Conservation (phyloP, 495 filamentous ascomycete species). For the Pyrenula massariospora region DNA sequence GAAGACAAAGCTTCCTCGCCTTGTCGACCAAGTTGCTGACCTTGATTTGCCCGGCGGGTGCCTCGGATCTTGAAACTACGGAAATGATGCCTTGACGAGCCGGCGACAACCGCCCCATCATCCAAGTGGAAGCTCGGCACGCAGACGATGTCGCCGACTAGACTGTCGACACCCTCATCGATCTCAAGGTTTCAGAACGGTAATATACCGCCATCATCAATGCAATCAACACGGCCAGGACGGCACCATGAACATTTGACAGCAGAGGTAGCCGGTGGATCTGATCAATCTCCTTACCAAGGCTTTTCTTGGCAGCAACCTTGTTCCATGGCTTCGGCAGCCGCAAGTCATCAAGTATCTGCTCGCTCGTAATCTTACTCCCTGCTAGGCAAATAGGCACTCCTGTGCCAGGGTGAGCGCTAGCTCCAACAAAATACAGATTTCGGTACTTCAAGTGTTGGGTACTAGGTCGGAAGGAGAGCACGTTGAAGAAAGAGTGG, state of each 20-base stretch:
- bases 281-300: not conserved
- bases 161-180: too few species aligned
- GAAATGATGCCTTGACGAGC: too few species aligned
- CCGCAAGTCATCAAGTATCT: conserved; percentile 30
- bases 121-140: too few species aligned
- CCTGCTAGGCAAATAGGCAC: conserved; percentile 60
- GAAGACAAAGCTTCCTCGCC: too few species aligned
- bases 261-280: conserved; percentile 11
- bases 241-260: conserved; percentile 12
- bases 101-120: too few species aligned
- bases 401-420: conserved; percentile 60
- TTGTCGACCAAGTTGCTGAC: too few species aligned
- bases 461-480: conserved; percentile 50
- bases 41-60: too few species aligned
- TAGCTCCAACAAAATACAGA: conserved; percentile 57
- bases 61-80: too few species aligned
- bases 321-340: conserved; percentile 12
- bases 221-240: conserved; percentile 5
- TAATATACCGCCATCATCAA: conserved; percentile 1
- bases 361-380: conserved; percentile 44
- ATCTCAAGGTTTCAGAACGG: not conserved
- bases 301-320: not conserved
- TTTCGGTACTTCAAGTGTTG: conserved; percentile 32
- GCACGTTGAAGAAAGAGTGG: conserved; percentile 61
- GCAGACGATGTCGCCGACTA: too few species aligned